Base-by-base conservation (phyloP, 805 yeast genomes). In the Pichia heedii region DNA sequence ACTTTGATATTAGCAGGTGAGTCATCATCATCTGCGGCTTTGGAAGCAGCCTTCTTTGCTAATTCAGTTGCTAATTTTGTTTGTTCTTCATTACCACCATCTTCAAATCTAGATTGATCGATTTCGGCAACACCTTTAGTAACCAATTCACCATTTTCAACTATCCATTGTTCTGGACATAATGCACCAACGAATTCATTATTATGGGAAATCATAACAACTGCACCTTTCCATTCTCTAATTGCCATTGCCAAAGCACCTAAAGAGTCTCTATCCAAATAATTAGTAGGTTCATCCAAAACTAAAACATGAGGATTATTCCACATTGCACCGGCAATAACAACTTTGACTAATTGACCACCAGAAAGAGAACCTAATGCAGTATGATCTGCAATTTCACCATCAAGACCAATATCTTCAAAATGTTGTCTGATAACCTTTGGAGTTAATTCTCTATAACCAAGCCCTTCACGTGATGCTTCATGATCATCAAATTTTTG, bases 301-400 rank as follows among this genome's bases (percentile, higher is more conserved):
- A 90, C 98, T 51, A 90, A 76, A 65, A 90, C 76, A 66, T 90
- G 98, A 18, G 98, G 98, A 62, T 90, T 93, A 69, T 93, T 90
- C 98, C 98, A 90, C 93, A 90, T 90, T 51, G 97, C 97, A 68
- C 97, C 98, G 13, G 97, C 97, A 70, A 90, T 90, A 48, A 90
- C 98, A 50, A 90, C 97, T 68, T 90, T 90, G 48, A 90, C 98
- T 62, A 90, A 76, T 70, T 90, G 98, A 57, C 98, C 98, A 63
- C 98, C 98, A 22, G 97, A 88, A 51, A 90, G 73, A 7, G 96
- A 86, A 21, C 97, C 97, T 76, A 90, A 71, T 42, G 96, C 96
- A 18, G 97, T 90, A 66, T 90, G 97, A 65, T 93, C 96, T 33
- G 97, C 97, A 68, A 90, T 89, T 59, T 90, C 98, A 54, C 97